Base-by-base conservation (phyloP, 176 grass and related monocot genomes). In the Cocos nucifera region DNA sequence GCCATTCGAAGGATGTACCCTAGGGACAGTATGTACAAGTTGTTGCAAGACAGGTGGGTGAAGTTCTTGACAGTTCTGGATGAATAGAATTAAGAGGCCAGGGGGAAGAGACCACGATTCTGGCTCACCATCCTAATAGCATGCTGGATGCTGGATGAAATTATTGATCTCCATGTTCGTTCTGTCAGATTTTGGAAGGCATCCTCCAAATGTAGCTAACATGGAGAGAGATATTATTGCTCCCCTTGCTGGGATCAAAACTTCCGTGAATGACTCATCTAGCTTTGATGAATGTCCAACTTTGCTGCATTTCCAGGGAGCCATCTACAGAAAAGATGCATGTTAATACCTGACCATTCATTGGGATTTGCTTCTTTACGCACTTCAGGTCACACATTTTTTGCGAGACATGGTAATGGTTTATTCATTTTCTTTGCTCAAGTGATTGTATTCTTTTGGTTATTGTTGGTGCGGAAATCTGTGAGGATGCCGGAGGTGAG, bases 311-410 rank as follows among this genome's bases (percentile, higher is more conserved):
- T 97, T 97, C 63, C 71, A 88, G 56, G 92, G 92, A 61, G 83
- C 92, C 19, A 97, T 97, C 69, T 88, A 91, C 74, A 85, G 92
- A 72, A 91, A 97, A 69, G 84, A 97, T 88, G 92, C 91, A 85
- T 85, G 72, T 22, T 15, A 27, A n/a, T 48, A 54, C 81, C 26
- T 30, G 12, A 52, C 49, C 15, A 21, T 44, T 63, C 16, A 4
- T 5, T 29, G 28, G 5, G 28, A 5, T 29, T 29, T 29, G 4
- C 28, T 29, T 29, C 21, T 21, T 21, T 21, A 21, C 21, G 4
- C 4, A 4, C 28, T 29, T 29, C 4, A 5, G 28, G 0, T 29
- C 5, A 29, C 5, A 29, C 28, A 4, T 29, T 29, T 4, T 4
- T 29, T 29, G 4, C 5, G 28, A 29, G 28, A 29, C 28, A 29